Conservation (phyloP, 108 stramenopile genomes). For the Asterionellopsis glacialis region DNA sequence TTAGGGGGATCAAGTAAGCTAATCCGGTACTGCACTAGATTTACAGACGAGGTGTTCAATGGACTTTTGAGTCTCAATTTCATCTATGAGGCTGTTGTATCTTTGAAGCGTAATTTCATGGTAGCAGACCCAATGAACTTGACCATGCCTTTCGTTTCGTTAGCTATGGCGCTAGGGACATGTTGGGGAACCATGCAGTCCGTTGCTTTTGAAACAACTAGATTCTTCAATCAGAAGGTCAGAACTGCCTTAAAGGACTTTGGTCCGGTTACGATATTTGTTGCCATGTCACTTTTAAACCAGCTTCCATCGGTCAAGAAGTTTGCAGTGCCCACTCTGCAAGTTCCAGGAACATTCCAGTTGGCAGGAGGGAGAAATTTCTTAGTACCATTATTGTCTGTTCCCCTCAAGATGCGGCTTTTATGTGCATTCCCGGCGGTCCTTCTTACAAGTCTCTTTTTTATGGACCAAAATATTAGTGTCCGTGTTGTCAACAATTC, state of each 20-base stretch:
- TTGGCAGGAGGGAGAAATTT: conserved; percentile 74
- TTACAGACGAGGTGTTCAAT: conserved; percentile 98
- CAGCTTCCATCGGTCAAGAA: conserved; percentile 49
- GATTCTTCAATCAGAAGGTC: conserved; percentile 64
- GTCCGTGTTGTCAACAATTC: conserved; percentile 88
- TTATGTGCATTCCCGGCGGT: conserved; percentile 84
- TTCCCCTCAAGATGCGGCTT: conserved; percentile 58
- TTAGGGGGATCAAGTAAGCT: conserved; percentile 73
- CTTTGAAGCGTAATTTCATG: conserved; percentile 63
- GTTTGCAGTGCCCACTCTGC: conserved; percentile 75
- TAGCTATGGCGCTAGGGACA: conserved; percentile 69
- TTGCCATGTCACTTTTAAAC: conserved; percentile 74
- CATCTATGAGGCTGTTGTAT: conserved; percentile 84
- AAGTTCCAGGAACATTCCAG: conserved; percentile 71
- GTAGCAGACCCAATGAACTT: conserved; percentile 79
- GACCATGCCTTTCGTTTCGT: conserved; percentile 73
- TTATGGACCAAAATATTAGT: conserved; percentile 96
- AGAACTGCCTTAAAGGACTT: conserved; percentile 88
- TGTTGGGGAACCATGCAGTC: conserved; percentile 66
- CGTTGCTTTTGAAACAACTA: conserved; percentile 58
- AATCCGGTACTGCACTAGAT: conserved; percentile 92
- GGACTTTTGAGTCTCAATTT: conserved; percentile 91
- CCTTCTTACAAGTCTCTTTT: conserved; percentile 86
- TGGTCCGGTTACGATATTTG: conserved; percentile 86
- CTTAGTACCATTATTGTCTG: conserved; percentile 56